Evolutionary conservation across 176 grass and related monocot species (phyloP).

Genomic region (Leersia perrieri): DNA sequence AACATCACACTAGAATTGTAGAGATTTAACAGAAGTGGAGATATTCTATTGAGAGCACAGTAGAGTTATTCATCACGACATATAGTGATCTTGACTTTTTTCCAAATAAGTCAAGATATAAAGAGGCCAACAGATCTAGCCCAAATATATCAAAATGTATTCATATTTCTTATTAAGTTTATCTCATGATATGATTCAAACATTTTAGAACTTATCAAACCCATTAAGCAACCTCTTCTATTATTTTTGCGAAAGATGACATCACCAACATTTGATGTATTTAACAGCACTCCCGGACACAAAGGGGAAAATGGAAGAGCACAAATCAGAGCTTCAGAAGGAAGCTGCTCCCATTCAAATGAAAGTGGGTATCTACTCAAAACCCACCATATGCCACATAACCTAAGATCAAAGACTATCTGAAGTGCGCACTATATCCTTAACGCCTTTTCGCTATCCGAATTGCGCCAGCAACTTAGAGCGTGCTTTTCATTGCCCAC

Average conservation of each 20-base stretch:
- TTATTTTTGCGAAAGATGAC: too few species aligned
- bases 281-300: neutral
- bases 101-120: neutral
- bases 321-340: neutral
- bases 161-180: neutral
- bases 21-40: neutral
- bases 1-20: neutral
- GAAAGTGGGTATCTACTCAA: slow-evolving; percentile 34
- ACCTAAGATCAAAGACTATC: neutral
- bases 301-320: neutral
- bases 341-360: neutral
- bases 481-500: neutral
- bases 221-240: neutral
- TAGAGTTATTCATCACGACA: neutral
- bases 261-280: too few species aligned
- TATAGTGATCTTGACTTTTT: neutral
- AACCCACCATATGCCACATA: neutral
- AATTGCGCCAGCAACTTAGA: slow-evolving; percentile 9
- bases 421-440: slow-evolving; percentile 25
- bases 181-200: neutral
- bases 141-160: neutral
- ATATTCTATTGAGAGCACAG: neutral
- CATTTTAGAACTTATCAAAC: neutral
- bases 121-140: neutral
- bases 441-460: neutral